A percentile compares a stretch with the other conserved stretches of the same genome.
phyloP scores from a whole-genome alignment of 768 basidiomycete species.

The Suillus alpinus region DNA sequence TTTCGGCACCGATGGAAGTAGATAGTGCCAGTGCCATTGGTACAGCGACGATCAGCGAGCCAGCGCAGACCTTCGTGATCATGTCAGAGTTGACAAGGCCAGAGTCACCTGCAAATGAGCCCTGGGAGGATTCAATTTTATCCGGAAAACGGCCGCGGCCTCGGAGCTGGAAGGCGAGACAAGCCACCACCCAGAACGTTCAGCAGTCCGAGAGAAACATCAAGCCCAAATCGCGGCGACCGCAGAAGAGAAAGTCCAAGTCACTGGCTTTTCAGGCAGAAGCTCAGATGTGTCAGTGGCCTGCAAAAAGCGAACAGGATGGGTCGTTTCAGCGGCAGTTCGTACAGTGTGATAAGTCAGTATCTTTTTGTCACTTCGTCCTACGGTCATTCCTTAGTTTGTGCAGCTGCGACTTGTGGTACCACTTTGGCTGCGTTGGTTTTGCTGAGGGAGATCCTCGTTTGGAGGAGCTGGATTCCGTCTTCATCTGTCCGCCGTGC shows the following conservation, averaged over 20 bases:
- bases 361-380: neutral
- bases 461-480: constrained; percentile 21
- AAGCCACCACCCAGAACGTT: neutral
- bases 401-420: constrained; percentile 44
- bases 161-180: neutral
- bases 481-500: constrained; percentile 46
- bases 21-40: neutral
- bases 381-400: neutral
- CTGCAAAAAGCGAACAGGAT: neutral
- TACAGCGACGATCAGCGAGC: neutral
- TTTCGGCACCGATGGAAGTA: neutral
- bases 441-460: constrained; percentile 36
- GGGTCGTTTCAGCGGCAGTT: constrained; percentile 18
- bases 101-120: neutral
- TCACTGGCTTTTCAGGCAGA: neutral
- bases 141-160: neutral
- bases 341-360: constrained; percentile 35
- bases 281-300: neutral
- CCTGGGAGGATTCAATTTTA: neutral
- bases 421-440: constrained; percentile 52
- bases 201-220: neutral
- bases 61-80: neutral
- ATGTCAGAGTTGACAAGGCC: neutral
- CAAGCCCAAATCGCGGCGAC: neutral
- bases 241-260: neutral